Evolutionary conservation across 1,284 basidiomycete species (phyloP).

Genomic region (Taiwanofungus camphoratus): DNA sequence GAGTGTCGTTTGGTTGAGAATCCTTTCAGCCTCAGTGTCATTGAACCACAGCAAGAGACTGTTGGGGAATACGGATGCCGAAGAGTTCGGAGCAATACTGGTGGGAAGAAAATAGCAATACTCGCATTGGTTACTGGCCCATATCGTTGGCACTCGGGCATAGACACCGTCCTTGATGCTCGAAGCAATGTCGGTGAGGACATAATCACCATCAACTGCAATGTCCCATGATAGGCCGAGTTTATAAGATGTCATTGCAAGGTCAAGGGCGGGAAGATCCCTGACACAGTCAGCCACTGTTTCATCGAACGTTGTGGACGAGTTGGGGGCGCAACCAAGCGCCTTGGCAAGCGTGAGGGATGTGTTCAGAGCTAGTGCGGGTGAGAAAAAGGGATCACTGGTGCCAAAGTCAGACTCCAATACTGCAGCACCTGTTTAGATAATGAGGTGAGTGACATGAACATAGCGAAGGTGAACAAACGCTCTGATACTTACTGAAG

Average conservation of each 20-base stretch:
- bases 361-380: conserved; percentile 1
- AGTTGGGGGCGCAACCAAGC: conserved; percentile 9
- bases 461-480: neutral
- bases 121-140: conserved; percentile 14
- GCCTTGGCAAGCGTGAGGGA: conserved; percentile 9
- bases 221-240: conserved; percentile 11
- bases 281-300: conserved; percentile 8
- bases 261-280: conserved; percentile 5
- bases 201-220: conserved; percentile 10
- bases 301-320: conserved; percentile 7
- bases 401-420: conserved; percentile 11
- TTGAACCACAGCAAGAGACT: conserved; percentile 11
- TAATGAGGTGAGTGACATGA: neutral
- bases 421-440: conserved; percentile 8
- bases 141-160: conserved; percentile 12
- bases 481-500: conserved; percentile 8
- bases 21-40: conserved; percentile 2
- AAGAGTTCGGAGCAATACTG: conserved; percentile 7
- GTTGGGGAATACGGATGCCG: conserved; percentile 9
- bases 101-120: conserved; percentile 12
- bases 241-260: conserved; percentile 6
- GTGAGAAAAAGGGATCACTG: conserved; percentile 8
- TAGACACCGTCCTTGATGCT: conserved; percentile 13
- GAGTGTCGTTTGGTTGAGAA: conserved; percentile 8
- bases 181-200: conserved; percentile 12